Evolutionary conservation across 2,329 filamentous ascomycete genomes (phyloP), one percentile per base, ranked within the genome.

Genomic region (Fusarium sp.): DNA sequence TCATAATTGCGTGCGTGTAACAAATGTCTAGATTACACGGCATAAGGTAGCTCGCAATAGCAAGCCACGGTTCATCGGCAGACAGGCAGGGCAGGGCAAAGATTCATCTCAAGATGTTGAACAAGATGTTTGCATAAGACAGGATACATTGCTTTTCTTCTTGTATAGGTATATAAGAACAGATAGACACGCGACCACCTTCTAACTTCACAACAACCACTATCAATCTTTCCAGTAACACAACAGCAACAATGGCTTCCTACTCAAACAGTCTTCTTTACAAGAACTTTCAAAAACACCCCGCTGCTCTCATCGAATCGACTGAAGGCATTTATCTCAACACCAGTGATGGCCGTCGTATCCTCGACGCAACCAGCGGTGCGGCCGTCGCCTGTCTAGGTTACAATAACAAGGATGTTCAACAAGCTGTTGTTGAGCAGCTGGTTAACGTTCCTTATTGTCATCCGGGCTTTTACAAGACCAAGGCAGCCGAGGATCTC

Each of bases 251-350:
- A 72, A 72, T 72, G 70, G 43, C 59, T 6, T 66, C 68, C n/a
- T 28, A 28, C 11, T 50, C 58, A 37, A 73, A 73, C 68, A 73
- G 71, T 27, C 71, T 73, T 20, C 47, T 73, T 2, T 73, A 73
- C 71, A 73, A 73, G 41, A 73, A 73, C 57, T 73, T 73, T 2
- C 68, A 73, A 12, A 72, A 69, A 25, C 71, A 73, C 25, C 71
- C 71, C 8, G 71, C 68, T 1, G 71, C 71, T 21, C 57, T 73
- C 8, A 37, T 73, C 4, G 65, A 73, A n/a, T 73, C 70, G 0
- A 68, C 70, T 0, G 40, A 49, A 1, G 71, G 71, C 7, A 72
- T 73, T 8, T 72, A 58, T 40, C 63, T 74, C 25, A 57, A 72
- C 20, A 72, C 68, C 1, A 70, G 55, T 20, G 71, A 74, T 64